Base-by-base conservation (phyloP, 371 early-diverging fungal genomes). In the Mucor saturninus region DNA sequence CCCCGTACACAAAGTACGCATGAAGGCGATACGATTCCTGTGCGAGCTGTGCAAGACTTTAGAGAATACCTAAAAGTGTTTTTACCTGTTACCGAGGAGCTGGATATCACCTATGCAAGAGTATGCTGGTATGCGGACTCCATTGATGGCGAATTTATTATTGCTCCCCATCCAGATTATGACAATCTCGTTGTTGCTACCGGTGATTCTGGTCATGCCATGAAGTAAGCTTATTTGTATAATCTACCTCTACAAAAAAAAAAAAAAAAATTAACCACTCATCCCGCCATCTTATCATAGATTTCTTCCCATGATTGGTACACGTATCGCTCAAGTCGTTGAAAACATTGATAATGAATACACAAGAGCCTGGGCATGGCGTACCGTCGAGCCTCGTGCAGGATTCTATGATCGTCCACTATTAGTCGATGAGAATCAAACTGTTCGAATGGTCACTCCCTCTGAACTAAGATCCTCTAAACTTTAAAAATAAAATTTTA, bases 141-240 rank as follows among this genome's bases (percentile, higher is more conserved):
- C 1, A 67, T 78, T 13, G 81, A 81, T 61, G 76, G 81, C 2
- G 61, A 78, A 31, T 81, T 72, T 38, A 45, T 81, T 5, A 60
- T 81, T 3, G 51, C 59, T 26, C 73, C 68, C 10, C 81, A 81
- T 54, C 81, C 81, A 11, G 68, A 73, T 30, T 71, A 67, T 62
- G 40, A 76, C 30, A 76, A 77, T 45, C 61, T 81, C 3, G 61
- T 77, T 50, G 62, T 81, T 45, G 78, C 78, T 21, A 68, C 78
- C 2, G 81, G 81, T 29, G 78, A 76, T 43, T 76, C 76, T 13
- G 81, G 81, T 1, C 81, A 81, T 51, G 81, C 75, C n/a, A 71
- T 78, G 72, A 81, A 81, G 80, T 72, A 72, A 31, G 8, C 1
- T 21, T 21, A 21, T 21, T 21, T 21, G 21, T 21, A 21, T 21